Base-by-base conservation (phyloP, 495 filamentous ascomycete genomes). In the Aspergillus bridgeri region DNA sequence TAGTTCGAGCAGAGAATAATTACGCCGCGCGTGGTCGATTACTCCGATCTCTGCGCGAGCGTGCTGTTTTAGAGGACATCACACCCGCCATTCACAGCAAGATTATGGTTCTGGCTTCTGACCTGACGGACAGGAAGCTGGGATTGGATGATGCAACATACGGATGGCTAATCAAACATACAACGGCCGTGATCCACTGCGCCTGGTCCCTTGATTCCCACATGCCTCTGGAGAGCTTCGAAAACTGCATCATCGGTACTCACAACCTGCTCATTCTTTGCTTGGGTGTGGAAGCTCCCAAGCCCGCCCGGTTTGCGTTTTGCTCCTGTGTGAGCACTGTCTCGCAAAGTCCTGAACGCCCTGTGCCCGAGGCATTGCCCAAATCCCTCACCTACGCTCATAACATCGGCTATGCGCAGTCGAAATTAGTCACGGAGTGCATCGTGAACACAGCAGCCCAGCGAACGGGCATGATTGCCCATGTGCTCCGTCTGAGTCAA, bases 161-260 rank as follows among this genome's bases (percentile, higher is more conserved):
- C 51, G 44, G 60, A 0, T 43, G 69, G 1, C 61, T 87, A 0
- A 69, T 62, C 0, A 56, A 60, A 2, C 69, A 70, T 25, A 70
- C 71, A 0, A 83, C 80, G 5, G 56, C 70, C 0, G 74, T 86
- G 20, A 79, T 87, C 38, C 86, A 89, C 66, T 76, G 80, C 15
- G 86, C 85, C 27, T 89, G 86, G 86, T 79, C 83, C 4, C 86
- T 89, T 24, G 87, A 89, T 65, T 89, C 89, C 74, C 85, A 81
- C 60, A 75, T 83, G 69, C 69, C 76, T 2, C 69, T 88, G 1
- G 69, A 73, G 11, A 83, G 77, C 59, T 88, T 89, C 60, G 78
- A 75, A 6, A 75, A 79, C 29, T 81, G 84, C 61, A 79, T 89
- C 54, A 71, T 74, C 3, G 81, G 80, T 11, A 69, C 83, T 5